Evolutionary conservation across 148 eudicot species (phyloP), one percentile per base, ranked within the genome.

Genomic region (Silene conica): DNA sequence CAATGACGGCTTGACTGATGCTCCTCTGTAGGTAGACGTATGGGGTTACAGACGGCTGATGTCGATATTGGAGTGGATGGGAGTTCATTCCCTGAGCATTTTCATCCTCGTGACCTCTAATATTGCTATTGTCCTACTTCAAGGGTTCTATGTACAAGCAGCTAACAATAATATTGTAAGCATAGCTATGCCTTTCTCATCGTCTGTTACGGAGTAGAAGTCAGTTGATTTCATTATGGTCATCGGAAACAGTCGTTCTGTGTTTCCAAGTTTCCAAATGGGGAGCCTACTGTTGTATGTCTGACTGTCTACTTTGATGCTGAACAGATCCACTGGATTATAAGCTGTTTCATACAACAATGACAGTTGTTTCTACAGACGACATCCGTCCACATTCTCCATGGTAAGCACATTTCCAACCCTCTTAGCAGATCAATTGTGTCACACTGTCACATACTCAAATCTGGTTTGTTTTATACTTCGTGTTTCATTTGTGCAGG

Each of bases 111-210:
- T 92, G 54, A 82, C 87, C 71, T 89, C 90, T 13, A 89, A 92
- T 79, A 76, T 92, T 73, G 85, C 86, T 62, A 77, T 92, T 15
- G 76, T 92, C 65, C 72, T 81, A 55, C 78, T 88, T 79, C 97
- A 92, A 86, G 97, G 93, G 63, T 90, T 92, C 77, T 92, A 92
- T 69, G 80, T 87, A 84, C 79, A 70, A 55, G 41, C 83, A 25
- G 93, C 97, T 8, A 68, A 86, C 48, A 90, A 88, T 67, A 92
- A 88, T 83, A 75, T 88, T 73, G 97, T 90, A 83, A 92, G 97
- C 79, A 43, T 61, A 5, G 43, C 43, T 31, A 31, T 3, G 34
- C 3, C 5, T 3, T 31, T 3, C 34, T 3, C 34, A 2, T 31
- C 43, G 5, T 34, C 41, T 34, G n/a, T n/a, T n/a, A n/a, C n/a